Evolutionary conservation across 2,329 filamentous ascomycete species (phyloP).

Genomic region (Clarireedia hainanense): DNA sequence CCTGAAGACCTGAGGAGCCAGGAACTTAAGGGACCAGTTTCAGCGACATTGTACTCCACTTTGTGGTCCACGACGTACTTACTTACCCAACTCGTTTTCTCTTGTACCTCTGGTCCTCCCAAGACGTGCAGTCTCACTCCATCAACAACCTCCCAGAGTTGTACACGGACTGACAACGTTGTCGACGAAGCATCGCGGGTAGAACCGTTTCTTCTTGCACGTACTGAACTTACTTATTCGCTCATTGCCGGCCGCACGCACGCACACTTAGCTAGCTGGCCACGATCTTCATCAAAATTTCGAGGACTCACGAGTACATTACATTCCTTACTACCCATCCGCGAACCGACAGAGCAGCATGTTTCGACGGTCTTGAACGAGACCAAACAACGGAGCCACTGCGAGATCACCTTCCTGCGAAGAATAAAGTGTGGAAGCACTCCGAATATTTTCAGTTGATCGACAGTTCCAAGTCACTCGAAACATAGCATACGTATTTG

Average conservation of each 20-base stretch:
- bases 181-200: too few relatives aligned
- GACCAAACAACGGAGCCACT: background rate
- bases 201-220: background rate
- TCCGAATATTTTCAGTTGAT: background rate
- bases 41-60: background rate
- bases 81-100: background rate
- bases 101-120: background rate
- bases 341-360: background rate
- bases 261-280: background rate
- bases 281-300: slow-evolving; percentile 1
- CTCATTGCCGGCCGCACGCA: background rate
- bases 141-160: too few relatives aligned
- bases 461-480: background rate
- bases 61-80: slow-evolving; percentile 2
- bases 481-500: background rate
- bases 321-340: background rate
- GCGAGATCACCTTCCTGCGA: background rate
- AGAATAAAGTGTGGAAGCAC: background rate
- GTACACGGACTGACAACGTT: background rate
- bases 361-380: background rate
- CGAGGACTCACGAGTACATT: background rate
- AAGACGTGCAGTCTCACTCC: background rate
- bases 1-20: too few relatives aligned
- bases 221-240: background rate
- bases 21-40: too few relatives aligned